phyloP scores from a whole-genome alignment of 2,329 filamentous ascomycete genomes.

The Aspergillus aculeatus region DNA sequence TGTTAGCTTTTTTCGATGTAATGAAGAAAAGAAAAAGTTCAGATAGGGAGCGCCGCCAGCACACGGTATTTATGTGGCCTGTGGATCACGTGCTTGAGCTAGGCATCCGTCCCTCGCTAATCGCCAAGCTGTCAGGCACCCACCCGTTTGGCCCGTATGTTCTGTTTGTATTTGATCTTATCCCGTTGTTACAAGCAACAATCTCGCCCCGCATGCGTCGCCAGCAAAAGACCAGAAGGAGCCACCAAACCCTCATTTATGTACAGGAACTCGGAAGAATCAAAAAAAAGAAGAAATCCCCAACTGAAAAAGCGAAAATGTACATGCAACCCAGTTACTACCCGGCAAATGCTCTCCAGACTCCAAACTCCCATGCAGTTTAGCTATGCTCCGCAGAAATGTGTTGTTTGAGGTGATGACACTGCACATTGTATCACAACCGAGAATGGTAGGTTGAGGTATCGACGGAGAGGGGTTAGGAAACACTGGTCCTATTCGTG shows the following conservation, averaged over 20 bases:
- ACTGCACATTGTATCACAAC: neutral
- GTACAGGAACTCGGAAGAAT: neutral
- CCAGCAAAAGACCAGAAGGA: neutral
- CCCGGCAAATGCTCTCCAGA: neutral
- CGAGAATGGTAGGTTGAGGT: neutral
- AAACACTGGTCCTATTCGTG: neutral
- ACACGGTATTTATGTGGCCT: constrained; percentile 27
- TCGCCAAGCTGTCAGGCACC: too few species aligned
- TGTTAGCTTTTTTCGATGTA: constrained; percentile 59
- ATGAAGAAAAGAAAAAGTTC: constrained; percentile 41
- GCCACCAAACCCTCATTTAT: neutral
- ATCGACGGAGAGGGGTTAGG: neutral
- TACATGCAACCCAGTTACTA: neutral
- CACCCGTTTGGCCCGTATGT: too few species aligned
- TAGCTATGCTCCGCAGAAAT: neutral
- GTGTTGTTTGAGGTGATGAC: neutral
- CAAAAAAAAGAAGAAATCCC: too few species aligned
- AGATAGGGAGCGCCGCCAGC: constrained; percentile 12
- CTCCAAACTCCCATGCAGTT: neutral
- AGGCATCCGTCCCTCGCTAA: constrained; percentile 20
- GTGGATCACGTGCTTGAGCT: constrained; percentile 32
- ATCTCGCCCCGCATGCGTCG: neutral
- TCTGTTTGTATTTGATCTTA: too few species aligned
- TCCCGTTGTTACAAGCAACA: too few species aligned
- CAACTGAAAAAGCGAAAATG: neutral